These are phyloP conservation scores for Sphenostylis stenocarpa DNA, from an alignment of 306 rosid species.

Conservation along the genomic window DNA sequence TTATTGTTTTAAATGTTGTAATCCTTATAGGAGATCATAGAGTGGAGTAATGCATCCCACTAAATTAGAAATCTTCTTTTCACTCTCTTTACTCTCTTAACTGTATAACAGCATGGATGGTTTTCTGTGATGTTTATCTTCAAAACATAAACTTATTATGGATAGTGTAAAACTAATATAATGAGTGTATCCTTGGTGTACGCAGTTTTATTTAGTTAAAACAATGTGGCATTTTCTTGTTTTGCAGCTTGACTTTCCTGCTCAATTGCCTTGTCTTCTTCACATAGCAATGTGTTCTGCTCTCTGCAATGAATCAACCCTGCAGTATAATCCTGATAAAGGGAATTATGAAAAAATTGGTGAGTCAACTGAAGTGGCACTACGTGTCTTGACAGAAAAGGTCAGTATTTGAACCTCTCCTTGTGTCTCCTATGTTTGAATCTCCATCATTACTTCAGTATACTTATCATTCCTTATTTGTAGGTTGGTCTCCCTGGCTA, in stretches of 20 bases:
- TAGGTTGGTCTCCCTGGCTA: conserved; percentile 99
- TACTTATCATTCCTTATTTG: conserved; percentile 19
- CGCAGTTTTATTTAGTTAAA: conserved; percentile 12
- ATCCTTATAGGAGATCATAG: no score
- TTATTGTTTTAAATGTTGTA: no score
- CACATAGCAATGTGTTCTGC: conserved; percentile 95
- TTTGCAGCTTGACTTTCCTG: conserved; percentile 86
- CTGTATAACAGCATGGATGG: conserved; percentile 4
- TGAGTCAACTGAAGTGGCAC: conserved; percentile 99
- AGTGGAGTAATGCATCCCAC: no score
- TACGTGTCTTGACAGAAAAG: conserved; percentile 93
- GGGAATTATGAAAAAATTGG: conserved; percentile 94
- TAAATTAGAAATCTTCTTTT: no score
- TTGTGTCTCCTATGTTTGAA: conserved; percentile 24
- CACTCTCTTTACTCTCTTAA: no score
- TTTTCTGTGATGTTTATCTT: conserved; percentile 13
- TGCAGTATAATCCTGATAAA: conserved; percentile 93
- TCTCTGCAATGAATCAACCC: conserved; percentile 86
- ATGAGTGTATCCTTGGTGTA: conserved; percentile 10
- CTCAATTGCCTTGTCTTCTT: conserved; percentile 83
- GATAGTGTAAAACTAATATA: not conserved
- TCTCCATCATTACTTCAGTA: conserved; percentile 17
- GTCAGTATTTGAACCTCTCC: conserved; percentile 44
- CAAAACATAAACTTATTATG: not conserved
- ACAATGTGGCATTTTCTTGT: conserved; percentile 28